phyloP scores from a whole-genome alignment of 1,139 yeast genomes.

The Lodderomyces theae region DNA sequence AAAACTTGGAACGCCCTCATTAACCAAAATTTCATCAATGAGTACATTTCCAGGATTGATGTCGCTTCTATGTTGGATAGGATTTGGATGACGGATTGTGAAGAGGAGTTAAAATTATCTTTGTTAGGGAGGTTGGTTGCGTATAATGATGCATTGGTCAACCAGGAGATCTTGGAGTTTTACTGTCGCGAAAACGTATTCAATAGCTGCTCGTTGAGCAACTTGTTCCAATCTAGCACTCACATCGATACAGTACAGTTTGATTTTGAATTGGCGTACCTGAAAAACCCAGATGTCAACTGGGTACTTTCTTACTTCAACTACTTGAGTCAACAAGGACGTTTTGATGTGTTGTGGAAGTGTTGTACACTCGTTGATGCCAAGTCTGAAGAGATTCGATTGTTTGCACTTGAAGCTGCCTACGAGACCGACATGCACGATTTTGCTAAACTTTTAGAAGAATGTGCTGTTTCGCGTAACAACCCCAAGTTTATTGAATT shows the following conservation, averaged over 20 bases:
- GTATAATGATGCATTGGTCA: conserved; percentile 29
- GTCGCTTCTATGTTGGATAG: conserved; percentile 26
- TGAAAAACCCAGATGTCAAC: conserved; percentile 12
- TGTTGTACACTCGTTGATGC: not conserved
- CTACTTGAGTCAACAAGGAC: conserved; percentile 14
- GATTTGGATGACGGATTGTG: conserved; percentile 23
- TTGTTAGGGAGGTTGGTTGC: conserved; percentile 22
- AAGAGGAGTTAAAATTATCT: conserved; percentile 13
- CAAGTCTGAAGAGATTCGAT: not conserved
- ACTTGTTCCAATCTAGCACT: conserved; percentile 13
- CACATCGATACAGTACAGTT: not conserved
- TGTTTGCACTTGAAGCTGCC: conserved; percentile 12
- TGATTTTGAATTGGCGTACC: conserved; percentile 1
- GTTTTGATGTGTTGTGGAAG: not conserved
- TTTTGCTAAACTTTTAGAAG: not conserved
- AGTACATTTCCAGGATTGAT: conserved; percentile 19
- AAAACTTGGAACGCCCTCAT: conserved; percentile 36
- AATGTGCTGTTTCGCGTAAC: not conserved
- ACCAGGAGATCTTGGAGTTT: conserved; percentile 23
- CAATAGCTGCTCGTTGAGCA: conserved; percentile 14
- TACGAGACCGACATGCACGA: conserved; percentile 5
- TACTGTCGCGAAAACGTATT: conserved; percentile 12
- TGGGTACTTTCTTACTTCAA: conserved; percentile 23
- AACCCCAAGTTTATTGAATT: conserved; percentile 17
- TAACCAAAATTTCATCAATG: conserved; percentile 28